Conservation (phyloP, 352 stramenopile species). For the Pythium periplocum region DNA sequence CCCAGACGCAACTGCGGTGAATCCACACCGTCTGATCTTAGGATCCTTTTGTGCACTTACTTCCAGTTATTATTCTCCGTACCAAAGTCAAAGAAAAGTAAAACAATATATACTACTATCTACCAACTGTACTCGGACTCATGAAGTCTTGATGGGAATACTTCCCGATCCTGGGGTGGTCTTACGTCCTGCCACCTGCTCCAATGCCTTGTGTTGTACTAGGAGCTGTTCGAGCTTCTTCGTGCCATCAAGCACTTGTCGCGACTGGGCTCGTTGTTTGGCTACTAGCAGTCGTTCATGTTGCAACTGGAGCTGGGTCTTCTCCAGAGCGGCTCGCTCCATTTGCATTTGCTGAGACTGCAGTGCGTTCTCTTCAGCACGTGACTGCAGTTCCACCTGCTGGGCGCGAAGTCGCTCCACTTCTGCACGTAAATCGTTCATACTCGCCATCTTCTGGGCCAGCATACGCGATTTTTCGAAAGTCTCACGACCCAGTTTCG, state of each 20-base stretch:
- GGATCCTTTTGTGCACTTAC: no score
- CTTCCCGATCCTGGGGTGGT: slow-evolving; percentile 1
- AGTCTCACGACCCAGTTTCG: slow-evolving; percentile 53
- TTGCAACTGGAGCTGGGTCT: slow-evolving; percentile 46
- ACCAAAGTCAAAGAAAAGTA: no score
- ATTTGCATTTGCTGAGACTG: slow-evolving; percentile 28
- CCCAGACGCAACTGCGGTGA: no score
- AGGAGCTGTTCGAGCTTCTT: slow-evolving; percentile 56
- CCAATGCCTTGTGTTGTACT: slow-evolving; percentile 41
- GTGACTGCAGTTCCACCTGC: slow-evolving; percentile 29
- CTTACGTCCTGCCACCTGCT: slow-evolving; percentile 3
- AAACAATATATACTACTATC: no score
- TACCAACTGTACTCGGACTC: no score
- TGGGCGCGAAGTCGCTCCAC: slow-evolving; percentile 32
- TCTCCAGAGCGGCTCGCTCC: slow-evolving; percentile 46
- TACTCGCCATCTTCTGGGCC: slow-evolving; percentile 30
- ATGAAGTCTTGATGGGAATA: no score
- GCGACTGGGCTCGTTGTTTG: slow-evolving; percentile 72
- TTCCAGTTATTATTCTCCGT: no score
- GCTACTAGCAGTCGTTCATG: slow-evolving; percentile 62
- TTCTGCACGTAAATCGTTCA: slow-evolving; percentile 28
- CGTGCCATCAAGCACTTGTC: slow-evolving; percentile 65
- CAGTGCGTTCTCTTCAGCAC: slow-evolving; percentile 29
- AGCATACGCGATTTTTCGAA: slow-evolving; percentile 51
- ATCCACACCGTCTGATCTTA: no score